Percentiles rank a stretch among this genome's conserved stretches.
Evolutionary conservation across 1,139 yeast genomes (phyloP).

Genomic region (Kodamaea fungicola): DNA sequence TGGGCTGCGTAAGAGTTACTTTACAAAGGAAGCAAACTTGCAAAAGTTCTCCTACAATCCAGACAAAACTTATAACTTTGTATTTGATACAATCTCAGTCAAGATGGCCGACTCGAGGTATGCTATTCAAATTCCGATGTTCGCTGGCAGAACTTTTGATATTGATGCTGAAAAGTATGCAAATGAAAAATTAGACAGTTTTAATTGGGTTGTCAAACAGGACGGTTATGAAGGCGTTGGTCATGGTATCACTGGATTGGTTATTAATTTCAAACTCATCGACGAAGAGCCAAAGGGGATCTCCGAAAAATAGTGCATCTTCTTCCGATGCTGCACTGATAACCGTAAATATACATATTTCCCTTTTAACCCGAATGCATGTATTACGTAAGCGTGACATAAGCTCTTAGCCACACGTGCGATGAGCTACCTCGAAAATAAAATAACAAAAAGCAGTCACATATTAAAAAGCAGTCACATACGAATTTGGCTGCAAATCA

Average conservation of each 20-base stretch:
- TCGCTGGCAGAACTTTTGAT: constrained; percentile 36
- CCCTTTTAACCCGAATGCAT: not conserved
- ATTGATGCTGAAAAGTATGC: constrained; percentile 39
- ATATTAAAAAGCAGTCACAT: constrained; percentile 9
- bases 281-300: constrained; percentile 21
- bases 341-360: not conserved
- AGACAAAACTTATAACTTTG: constrained; percentile 24
- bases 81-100: constrained; percentile 40
- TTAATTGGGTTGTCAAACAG: constrained; percentile 42
- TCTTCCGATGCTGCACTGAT: not conserved
- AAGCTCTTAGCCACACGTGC: not conserved
- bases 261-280: constrained; percentile 37
- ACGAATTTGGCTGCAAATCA: constrained; percentile 1
- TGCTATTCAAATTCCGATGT: constrained; percentile 41
- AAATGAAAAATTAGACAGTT: constrained; percentile 40
- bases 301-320: not conserved
- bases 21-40: constrained; percentile 27
- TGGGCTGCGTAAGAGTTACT: constrained; percentile 31
- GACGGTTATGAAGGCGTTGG: constrained; percentile 40
- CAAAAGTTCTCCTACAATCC: constrained; percentile 30
- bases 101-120: constrained; percentile 42
- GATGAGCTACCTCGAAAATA: constrained; percentile 1
- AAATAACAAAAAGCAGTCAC: constrained; percentile 11
- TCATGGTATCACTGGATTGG: constrained; percentile 33
- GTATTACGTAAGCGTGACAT: no score